Conservation (phyloP, 768 basidiomycete species). For the Clathrus columnatus region DNA sequence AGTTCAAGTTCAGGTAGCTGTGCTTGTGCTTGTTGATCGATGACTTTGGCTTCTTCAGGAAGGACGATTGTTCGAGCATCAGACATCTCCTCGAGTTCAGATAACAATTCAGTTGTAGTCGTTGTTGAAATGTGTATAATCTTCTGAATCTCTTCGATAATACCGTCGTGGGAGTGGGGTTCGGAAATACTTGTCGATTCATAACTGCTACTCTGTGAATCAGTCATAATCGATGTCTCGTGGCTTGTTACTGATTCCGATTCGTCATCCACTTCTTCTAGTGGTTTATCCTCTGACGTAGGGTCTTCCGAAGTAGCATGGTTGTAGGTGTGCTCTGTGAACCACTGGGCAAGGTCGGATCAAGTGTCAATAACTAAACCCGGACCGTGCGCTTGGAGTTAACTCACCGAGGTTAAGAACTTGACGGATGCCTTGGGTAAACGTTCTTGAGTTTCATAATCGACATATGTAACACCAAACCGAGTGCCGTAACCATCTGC, state of each 20-base stretch:
- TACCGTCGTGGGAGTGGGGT: not conserved
- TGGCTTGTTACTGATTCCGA: not conserved
- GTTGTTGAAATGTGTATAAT: not conserved
- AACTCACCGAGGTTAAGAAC: conserved; percentile 44
- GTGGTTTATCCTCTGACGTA: not conserved
- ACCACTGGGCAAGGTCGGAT: not conserved
- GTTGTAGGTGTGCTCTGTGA: not conserved
- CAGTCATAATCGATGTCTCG: not conserved
- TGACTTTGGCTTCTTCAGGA: not conserved
- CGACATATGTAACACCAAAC: conserved; percentile 65
- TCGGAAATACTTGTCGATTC: not conserved
- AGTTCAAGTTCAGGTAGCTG: not conserved
- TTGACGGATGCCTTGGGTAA: conserved; percentile 55
- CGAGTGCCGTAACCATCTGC: conserved; percentile 63
- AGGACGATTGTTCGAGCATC: no score
- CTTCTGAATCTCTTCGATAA: not conserved
- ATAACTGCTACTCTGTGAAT: not conserved
- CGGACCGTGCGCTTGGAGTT: not conserved
- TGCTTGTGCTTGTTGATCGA: not conserved
- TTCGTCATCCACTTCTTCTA: not conserved
- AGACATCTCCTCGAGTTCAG: no score
- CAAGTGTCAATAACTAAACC: not conserved
- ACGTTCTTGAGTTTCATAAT: conserved; percentile 59
- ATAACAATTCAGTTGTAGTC: no score
- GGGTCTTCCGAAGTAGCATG: not conserved